phyloP scores from a whole-genome alignment of 257 asterid species.

The Solanum clarkiae region DNA sequence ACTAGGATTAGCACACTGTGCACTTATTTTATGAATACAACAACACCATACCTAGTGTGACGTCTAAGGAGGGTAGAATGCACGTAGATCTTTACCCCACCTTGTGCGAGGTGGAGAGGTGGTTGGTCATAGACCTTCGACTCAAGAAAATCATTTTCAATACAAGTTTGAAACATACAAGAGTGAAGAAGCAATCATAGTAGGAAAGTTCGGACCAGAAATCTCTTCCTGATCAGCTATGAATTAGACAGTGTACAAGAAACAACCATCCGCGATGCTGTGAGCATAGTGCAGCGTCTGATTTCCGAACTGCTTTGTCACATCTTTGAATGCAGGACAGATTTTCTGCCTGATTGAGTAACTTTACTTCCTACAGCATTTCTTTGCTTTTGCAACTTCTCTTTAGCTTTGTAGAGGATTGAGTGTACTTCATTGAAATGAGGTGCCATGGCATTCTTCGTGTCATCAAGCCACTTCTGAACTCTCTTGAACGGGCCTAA shows the following conservation, averaged over 20 bases:
- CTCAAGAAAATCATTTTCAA: too few relatives aligned
- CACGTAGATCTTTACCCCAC: not conserved
- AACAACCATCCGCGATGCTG: not conserved
- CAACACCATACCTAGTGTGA: not conserved
- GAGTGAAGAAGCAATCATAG: not conserved
- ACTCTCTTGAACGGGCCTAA: constrained; percentile 43
- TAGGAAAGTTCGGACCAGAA: not conserved
- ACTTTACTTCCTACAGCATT: not conserved
- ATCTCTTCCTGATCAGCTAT: not conserved
- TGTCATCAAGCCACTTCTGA: constrained; percentile 47
- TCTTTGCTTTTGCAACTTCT: constrained; percentile 18
- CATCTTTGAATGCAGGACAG: constrained; percentile 18
- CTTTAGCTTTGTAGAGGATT: constrained; percentile 25
- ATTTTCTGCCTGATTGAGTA: not conserved
- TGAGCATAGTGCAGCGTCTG: not conserved
- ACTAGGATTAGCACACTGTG: not conserved
- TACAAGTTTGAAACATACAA: not conserved
- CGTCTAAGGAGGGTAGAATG: not conserved
- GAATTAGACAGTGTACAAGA: not conserved
- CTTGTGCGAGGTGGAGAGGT: not conserved
- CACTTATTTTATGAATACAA: not conserved
- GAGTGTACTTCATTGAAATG: constrained; percentile 60
- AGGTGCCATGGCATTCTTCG: constrained; percentile 42
- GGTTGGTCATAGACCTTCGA: too few relatives aligned
- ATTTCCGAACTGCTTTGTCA: not conserved